A percentile compares a stretch with the other conserved stretches of the same genome.
Evolutionary conservation across 306 rosid species (phyloP).

Genomic region (Canavalia ensiformis): DNA sequence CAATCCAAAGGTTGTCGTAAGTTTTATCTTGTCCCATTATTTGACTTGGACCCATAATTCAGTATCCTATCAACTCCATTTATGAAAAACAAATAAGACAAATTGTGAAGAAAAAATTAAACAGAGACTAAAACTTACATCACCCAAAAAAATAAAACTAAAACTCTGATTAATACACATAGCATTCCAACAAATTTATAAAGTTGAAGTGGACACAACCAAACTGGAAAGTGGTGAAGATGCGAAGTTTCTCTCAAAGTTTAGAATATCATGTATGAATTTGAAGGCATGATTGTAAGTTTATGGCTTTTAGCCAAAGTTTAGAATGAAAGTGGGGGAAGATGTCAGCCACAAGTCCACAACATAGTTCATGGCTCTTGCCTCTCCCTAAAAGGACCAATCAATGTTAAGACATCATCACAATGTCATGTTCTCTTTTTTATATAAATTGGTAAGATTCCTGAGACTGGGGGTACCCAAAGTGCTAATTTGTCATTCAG

Average conservation of each 20-base stretch:
- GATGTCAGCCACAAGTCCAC: slow-evolving; percentile 42
- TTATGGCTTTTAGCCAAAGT: slow-evolving; percentile 38
- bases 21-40: too few species aligned
- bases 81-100: neutral
- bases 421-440: slow-evolving; percentile 21
- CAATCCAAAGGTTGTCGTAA: too few species aligned
- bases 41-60: too few species aligned
- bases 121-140: neutral
- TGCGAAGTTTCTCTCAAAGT: slow-evolving; percentile 46
- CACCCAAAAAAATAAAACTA: neutral
- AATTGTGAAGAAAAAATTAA: neutral
- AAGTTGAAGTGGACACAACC: slow-evolving; percentile 1
- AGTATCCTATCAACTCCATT: neutral
- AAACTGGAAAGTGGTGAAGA: slow-evolving; percentile 33
- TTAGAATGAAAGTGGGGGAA: slow-evolving; percentile 34
- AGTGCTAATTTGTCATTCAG: slow-evolving; percentile 54
- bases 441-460: slow-evolving; percentile 40
- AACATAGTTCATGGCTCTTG: slow-evolving; percentile 43
- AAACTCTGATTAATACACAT: neutral
- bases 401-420: slow-evolving; percentile 52
- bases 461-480: slow-evolving; percentile 41
- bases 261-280: slow-evolving; percentile 41
- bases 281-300: slow-evolving; percentile 42
- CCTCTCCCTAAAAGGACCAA: slow-evolving; percentile 42
- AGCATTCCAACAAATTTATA: slow-evolving; percentile 9